Percentiles rank a stretch among this genome's conserved stretches.
These are phyloP conservation scores for Leucocoprinus birnbaumii DNA, from an alignment of 768 basidiomycete species.

Conservation along the genomic window DNA sequence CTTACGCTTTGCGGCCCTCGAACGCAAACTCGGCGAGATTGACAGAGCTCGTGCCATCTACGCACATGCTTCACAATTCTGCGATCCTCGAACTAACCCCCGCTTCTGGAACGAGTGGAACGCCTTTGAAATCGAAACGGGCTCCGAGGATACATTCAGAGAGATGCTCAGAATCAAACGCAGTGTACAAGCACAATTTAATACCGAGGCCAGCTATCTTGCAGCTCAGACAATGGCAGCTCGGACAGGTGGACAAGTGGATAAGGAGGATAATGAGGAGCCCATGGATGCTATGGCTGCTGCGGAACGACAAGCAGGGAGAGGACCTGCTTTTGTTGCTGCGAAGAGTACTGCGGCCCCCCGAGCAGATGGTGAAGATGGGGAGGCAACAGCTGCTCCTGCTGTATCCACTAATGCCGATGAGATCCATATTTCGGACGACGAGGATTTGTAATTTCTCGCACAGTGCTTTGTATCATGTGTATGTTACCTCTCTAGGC, in stretches of 20 bases:
- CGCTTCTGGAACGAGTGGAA: conserved; percentile 99
- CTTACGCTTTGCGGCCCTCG: conserved; percentile 90
- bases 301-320: conserved; percentile 64
- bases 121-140: conserved; percentile 95
- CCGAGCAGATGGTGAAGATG: conserved; percentile 35
- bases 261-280: conserved; percentile 35
- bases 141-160: conserved; percentile 97
- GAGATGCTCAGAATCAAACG: conserved; percentile 96
- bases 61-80: conserved; percentile 98
- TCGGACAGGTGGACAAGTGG: conserved; percentile 45
- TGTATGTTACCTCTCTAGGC: not conserved
- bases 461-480: conserved; percentile 15
- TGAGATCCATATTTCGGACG: conserved; percentile 88
- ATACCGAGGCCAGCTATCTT: conserved; percentile 92
- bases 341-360: conserved; percentile 56
- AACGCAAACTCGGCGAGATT: conserved; percentile 98
- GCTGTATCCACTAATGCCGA: conserved; percentile 55
- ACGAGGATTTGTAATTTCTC: conserved; percentile 55
- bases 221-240: conserved; percentile 86
- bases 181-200: conserved; percentile 98
- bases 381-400: conserved; percentile 26
- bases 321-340: conserved; percentile 75
- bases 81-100: conserved; percentile 88
- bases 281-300: conserved; percentile 84
- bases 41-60: conserved; percentile 96